Evolutionary conservation across 495 filamentous ascomycete genomes (phyloP), one percentile per base, ranked within the genome.

Genomic region (Neurospora sp.): DNA sequence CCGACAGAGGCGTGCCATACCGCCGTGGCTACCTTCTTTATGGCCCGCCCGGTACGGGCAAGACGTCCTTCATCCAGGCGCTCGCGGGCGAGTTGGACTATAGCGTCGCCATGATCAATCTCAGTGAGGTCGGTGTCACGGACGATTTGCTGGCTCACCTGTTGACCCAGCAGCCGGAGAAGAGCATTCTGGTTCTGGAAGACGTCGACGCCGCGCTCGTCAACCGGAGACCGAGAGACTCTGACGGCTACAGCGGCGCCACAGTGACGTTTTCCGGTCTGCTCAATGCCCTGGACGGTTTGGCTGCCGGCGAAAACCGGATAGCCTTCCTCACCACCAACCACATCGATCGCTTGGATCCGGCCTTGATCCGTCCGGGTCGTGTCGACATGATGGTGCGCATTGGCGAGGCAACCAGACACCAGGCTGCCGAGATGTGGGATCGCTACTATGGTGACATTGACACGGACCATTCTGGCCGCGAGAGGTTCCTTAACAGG

Each of bases 301-400:
- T 98, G 9, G 94, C 94, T n/a, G 96, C 94, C 73, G 93, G 93
- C 3, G 96, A 99, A 77, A 94, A 98, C 81, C 87, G 96, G 18
- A 91, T 99, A 71, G 88, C 96, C 18, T 96, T 99, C 80, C 87
- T 99, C 70, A 99, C 96, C 6, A 99, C 96, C 27, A 99, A 99
- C 76, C 93, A 98, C 74, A 89, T 96, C 39, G 93, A 97, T 72
- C 88, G 92, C 20, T 87, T 99, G 2, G 96, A 99, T 77, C 89
- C 90, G 75, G 96, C 96, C 31, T 84, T 99, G 48, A 92, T 99
- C 38, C 88, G 96, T 38, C 96, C 96, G 3, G 96, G 96, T 6
- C 87, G 96, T 71, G 93, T 99, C 2, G 96, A 99, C 81, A 93
- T 98, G 90, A 95, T 91, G 59, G 90, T 97, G 4, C 89, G 92